Evolutionary conservation across 2,329 filamentous ascomycete genomes (phyloP), one percentile per base, ranked within the genome.

Genomic region (Metarhizium album): DNA sequence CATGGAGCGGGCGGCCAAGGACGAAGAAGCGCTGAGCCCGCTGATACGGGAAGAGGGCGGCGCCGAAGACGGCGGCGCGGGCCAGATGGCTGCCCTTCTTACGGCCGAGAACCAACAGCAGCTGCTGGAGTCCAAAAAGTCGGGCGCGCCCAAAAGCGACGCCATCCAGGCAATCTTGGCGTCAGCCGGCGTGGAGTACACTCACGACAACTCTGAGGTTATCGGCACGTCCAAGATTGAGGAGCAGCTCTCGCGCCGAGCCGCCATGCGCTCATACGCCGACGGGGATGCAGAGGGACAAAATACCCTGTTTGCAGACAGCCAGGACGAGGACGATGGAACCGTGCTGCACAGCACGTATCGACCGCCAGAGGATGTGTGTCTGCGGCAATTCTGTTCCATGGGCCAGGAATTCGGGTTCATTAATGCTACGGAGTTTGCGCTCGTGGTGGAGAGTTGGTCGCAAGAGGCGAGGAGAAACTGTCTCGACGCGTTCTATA

Each of bases 191-290:
- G 90, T 98, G 0, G 84, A 93, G 61, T 98, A 98, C 65, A 95
- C 90, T 0, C 93, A 98, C 62, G 87, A 97, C 59, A 98, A 98
- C 64, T 89, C 87, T 1, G 90, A 98, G 67, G 90, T 98, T 14
- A 81, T 98, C 51, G 93, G 93, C 11, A 85, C 88, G 1, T 93
- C 86, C n/a, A 88, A 86, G 58, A 79, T 96, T n/a, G 93, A 98
- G 68, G 85, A 87, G 55, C 80, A 84, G 52, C 78, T 98, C 4
- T 90, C 86, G 45, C 83, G 83, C 20, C 82, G 80, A 42, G 93
- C 91, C 4, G 82, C 85, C 61, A 74, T 84, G 60, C 72, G 73
- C 0, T 75, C 73, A 3, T 75, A 75, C 52, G 60, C 59, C 1
- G 64, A 62, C 24, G 64, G 60, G 4, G 71, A 76, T 53, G 52